phyloP scores from a whole-genome alignment of 345 rosid genomes.

The Salix viminalis region DNA sequence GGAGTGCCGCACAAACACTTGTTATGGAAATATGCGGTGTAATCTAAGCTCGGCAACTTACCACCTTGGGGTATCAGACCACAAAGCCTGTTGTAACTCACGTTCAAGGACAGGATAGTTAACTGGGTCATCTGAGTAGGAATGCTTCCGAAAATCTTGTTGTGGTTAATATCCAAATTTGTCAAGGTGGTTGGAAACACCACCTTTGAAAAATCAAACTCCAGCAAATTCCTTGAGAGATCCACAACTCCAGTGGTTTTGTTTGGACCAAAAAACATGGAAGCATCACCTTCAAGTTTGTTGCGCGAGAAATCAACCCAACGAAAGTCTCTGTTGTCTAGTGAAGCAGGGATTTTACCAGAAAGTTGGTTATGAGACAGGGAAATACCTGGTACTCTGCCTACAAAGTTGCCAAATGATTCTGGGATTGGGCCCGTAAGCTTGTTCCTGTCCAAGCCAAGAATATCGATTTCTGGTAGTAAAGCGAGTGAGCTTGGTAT shows the following conservation, averaged over 20 bases:
- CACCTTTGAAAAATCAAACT: slow-evolving; percentile 52
- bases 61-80: slow-evolving; percentile 6
- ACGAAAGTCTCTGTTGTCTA: slow-evolving; percentile 41
- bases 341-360: slow-evolving; percentile 49
- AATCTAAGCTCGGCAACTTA: neutral
- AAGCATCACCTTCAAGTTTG: slow-evolving; percentile 58
- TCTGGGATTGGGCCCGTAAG: slow-evolving; percentile 57
- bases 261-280: slow-evolving; percentile 56
- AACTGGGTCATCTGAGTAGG: slow-evolving; percentile 43
- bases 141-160: slow-evolving; percentile 55
- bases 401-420: slow-evolving; percentile 46
- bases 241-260: slow-evolving; percentile 41
- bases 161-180: slow-evolving; percentile 56
- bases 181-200: slow-evolving; percentile 37
- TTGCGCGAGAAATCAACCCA: slow-evolving; percentile 57
- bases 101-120: slow-evolving; percentile 38
- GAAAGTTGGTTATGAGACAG: slow-evolving; percentile 69
- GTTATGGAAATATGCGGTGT: neutral
- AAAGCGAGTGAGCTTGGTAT: slow-evolving; percentile 41
- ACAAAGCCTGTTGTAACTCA: slow-evolving; percentile 14
- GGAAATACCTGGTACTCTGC: slow-evolving; percentile 28
- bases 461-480: slow-evolving; percentile 41
- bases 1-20: neutral
- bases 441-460: slow-evolving; percentile 57
- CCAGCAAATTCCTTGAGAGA: slow-evolving; percentile 57